Percentiles rank a stretch among this genome's conserved stretches.
Conservation (phyloP, 2,329 filamentous ascomycete genomes). For the Bertia moriformis region DNA sequence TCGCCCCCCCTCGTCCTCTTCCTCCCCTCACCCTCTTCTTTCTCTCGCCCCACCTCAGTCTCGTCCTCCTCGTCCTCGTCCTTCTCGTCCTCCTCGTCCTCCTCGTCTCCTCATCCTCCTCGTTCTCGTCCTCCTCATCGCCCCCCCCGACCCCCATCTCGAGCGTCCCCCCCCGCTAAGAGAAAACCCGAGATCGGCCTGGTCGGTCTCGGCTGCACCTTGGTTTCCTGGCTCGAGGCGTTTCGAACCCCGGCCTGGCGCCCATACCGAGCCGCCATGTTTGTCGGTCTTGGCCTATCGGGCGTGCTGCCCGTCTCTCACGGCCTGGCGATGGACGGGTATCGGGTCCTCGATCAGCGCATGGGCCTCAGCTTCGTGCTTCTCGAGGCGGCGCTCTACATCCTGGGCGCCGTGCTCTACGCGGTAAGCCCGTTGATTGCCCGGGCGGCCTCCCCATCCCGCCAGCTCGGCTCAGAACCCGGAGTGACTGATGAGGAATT, state of each 20-base stretch:
- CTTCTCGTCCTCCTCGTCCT: too few relatives aligned
- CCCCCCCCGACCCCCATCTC: too few relatives aligned
- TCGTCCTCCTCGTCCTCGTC: too few relatives aligned
- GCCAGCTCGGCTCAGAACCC: background rate
- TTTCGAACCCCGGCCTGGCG: constrained; percentile 77
- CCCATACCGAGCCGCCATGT: constrained; percentile 77
- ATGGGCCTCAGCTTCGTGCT: constrained; percentile 74
- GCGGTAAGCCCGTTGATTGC: constrained; percentile 38
- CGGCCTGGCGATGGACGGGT: constrained; percentile 54
- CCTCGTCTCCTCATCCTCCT: too few relatives aligned
- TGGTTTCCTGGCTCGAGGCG: constrained; percentile 64
- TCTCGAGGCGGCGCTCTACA: constrained; percentile 69
- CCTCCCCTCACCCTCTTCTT: too few relatives aligned
- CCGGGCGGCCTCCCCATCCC: constrained; percentile 1
- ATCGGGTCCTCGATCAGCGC: constrained; percentile 48
- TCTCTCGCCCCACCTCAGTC: too few relatives aligned
- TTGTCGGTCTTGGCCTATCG: constrained; percentile 72
- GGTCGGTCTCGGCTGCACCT: constrained; percentile 62
- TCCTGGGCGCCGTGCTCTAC: constrained; percentile 73
- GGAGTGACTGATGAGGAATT: constrained; percentile 4
- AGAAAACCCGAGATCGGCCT: constrained; percentile 71
- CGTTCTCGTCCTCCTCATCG: too few relatives aligned
- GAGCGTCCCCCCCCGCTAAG: too few relatives aligned
- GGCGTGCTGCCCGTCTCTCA: constrained; percentile 74
- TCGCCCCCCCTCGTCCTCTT: background rate